These are phyloP conservation scores for Peronospora destructor DNA, from an alignment of 352 stramenopile genomes.

Conservation along the genomic window DNA sequence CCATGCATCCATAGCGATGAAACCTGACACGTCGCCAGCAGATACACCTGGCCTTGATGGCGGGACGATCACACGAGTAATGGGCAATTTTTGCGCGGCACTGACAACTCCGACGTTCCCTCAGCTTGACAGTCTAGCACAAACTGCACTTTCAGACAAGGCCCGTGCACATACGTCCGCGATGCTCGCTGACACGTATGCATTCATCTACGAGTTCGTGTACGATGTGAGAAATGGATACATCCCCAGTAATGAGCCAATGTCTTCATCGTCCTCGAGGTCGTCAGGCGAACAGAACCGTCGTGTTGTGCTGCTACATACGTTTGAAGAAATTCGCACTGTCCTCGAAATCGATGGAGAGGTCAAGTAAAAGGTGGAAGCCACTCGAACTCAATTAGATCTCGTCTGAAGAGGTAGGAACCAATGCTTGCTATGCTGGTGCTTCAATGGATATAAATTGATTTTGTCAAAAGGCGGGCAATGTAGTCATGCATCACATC, in stretches of 20 bases:
- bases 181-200: conserved; percentile 41
- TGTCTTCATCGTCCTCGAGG: conserved; percentile 12
- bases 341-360: conserved; percentile 55
- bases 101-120: conserved; percentile 48
- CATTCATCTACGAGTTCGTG: conserved; percentile 55
- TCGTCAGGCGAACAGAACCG: conserved; percentile 11
- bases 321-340: conserved; percentile 52
- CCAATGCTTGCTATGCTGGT: too few species aligned
- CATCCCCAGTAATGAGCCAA: conserved; percentile 15
- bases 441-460: too few species aligned
- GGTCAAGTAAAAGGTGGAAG: conserved; percentile 9
- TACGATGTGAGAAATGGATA: conserved; percentile 40
- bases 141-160: conserved; percentile 41
- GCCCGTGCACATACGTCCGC: conserved; percentile 31
- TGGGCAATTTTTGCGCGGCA: conserved; percentile 45
- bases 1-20: conserved; percentile 5
- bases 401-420: too few species aligned
- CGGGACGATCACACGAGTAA: conserved; percentile 41
- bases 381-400: neutral
- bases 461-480: too few species aligned
- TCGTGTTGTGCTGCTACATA: conserved; percentile 42
- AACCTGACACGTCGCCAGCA: conserved; percentile 7
- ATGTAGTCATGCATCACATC: too few species aligned
- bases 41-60: conserved; percentile 33
- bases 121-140: conserved; percentile 43